Conservation (phyloP, 352 stramenopile species). For the Pythium oligandrum region DNA sequence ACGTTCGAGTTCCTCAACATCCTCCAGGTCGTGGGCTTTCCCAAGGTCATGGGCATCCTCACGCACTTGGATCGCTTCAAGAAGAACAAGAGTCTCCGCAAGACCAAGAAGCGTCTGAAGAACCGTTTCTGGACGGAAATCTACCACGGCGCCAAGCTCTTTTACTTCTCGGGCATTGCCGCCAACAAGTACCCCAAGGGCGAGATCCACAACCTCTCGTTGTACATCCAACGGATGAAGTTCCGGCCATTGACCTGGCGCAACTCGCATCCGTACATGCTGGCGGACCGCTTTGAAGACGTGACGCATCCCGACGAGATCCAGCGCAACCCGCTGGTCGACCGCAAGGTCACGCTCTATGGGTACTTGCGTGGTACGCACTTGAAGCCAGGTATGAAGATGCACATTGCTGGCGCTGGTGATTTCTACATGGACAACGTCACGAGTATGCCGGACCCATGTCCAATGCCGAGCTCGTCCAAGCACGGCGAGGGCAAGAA, state of each 20-base stretch:
- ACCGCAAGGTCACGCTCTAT: slow-evolving; percentile 96
- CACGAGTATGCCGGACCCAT: slow-evolving; percentile 94
- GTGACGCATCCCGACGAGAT: slow-evolving; percentile 95
- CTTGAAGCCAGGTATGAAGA: slow-evolving; percentile 94
- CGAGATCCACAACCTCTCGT: slow-evolving; percentile 96
- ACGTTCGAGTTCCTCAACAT: slow-evolving; percentile 99
- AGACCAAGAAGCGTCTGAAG: slow-evolving; percentile 99
- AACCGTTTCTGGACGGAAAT: slow-evolving; percentile 99
- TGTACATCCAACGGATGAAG: slow-evolving; percentile 98
- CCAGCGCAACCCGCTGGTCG: slow-evolving; percentile 88
- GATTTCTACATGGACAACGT: slow-evolving; percentile 97
- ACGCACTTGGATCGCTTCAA: slow-evolving; percentile 99
- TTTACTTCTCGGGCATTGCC: slow-evolving; percentile 96
- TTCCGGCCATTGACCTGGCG: slow-evolving; percentile 98
- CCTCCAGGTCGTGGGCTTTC: slow-evolving; percentile 91
- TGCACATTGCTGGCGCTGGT: slow-evolving; percentile 97
- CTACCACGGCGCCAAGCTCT: slow-evolving; percentile 93
- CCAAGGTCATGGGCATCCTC: slow-evolving; percentile 98
- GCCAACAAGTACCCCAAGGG: slow-evolving; percentile 99
- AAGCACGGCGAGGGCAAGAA: slow-evolving; percentile 52
- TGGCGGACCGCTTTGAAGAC: slow-evolving; percentile 98
- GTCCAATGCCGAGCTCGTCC: slow-evolving; percentile 86
- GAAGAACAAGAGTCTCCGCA: slow-evolving; percentile 97
- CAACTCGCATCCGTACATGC: slow-evolving; percentile 99
- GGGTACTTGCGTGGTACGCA: slow-evolving; percentile 98